Evolutionary conservation across 2,329 filamentous ascomycete genomes (phyloP), one percentile per base, ranked within the genome.

Genomic region (Claviceps cyperi): DNA sequence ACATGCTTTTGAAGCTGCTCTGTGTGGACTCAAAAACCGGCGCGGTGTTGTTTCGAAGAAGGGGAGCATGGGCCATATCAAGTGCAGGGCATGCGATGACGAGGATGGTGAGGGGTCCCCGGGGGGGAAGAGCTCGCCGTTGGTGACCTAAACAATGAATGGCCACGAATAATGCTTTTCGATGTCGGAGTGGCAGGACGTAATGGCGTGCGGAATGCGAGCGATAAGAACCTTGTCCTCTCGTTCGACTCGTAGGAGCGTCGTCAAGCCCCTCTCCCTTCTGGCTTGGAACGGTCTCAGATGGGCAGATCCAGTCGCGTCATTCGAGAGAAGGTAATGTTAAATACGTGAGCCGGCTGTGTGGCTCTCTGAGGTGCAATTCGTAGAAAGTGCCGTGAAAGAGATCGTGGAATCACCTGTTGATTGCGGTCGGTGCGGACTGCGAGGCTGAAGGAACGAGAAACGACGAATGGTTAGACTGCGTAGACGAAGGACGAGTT

Each of bases 21-120:
- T 70, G 64, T 58, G 67, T 68, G 59, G 69, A 63, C 59, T 71
- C 66, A 60, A 78, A 77, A 62, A 72, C 68, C 61, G 76, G 74
- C 58, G 74, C 69, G 60, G 76, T 79, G 59, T 77, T 77, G 60
- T 72, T 78, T 74, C 76, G 71, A 59, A 78, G 63, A 57, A 79
- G 67, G 59, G 76, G 72, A 68, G 75, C 75, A 72, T 78, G 72
- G 65, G 76, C 76, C 77, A 79, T 79, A 60, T 63, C 69, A 65
- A 67, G 60, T 54, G 63, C 40, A 65, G 58, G 66, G 69, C 71
- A 70, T 72, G 60, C 67, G 68, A 60, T 55, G 54, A 41, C 21
- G 13, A 17, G 35, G 15, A 40, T 21, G 2, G 21, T 39, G 15
- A 22, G 21, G 22, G 46, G 41, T 28, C 43, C 37, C 38, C 19